These are phyloP conservation scores for Ulota crispa DNA, from an alignment of 225 moss, liverwort and hornwort species.

Conservation along the genomic window DNA sequence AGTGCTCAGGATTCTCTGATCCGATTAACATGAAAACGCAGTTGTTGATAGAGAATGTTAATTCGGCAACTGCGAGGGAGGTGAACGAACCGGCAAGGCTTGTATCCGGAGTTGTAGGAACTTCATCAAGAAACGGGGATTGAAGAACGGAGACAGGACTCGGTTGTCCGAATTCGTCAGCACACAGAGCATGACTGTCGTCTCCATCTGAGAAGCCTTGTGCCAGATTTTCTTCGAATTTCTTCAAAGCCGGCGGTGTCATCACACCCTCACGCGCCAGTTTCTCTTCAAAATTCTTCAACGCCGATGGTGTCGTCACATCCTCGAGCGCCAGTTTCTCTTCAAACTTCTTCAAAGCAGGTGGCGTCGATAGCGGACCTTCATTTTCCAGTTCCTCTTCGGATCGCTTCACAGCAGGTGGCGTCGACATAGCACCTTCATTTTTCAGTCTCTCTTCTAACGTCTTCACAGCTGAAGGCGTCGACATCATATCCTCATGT, in stretches of 20 bases:
- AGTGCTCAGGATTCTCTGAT: background rate
- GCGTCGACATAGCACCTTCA: constrained; percentile 1
- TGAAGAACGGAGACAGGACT: constrained; percentile 73
- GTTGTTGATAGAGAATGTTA: background rate
- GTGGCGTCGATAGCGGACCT: background rate
- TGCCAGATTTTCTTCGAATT: constrained; percentile 41
- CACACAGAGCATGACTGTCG: constrained; percentile 20
- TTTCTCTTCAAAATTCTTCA: constrained; percentile 16
- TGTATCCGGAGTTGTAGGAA: constrained; percentile 67
- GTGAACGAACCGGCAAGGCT: constrained; percentile 53
- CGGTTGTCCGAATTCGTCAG: constrained; percentile 78
- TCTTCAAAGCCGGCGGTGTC: constrained; percentile 50
- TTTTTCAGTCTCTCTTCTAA: constrained; percentile 31
- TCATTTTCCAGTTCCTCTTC: constrained; percentile 1
- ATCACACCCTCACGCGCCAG: constrained; percentile 37
- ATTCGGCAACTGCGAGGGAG: background rate
- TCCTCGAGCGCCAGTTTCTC: background rate
- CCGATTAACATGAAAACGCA: background rate
- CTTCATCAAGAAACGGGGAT: constrained; percentile 79
- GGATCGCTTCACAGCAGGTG: background rate
- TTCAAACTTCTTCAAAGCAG: constrained; percentile 4
- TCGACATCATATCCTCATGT: constrained; percentile 6
- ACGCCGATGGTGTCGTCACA: background rate
- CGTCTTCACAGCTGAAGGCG: constrained; percentile 16
- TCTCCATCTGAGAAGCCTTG: constrained; percentile 30